Evolutionary conservation across 2,329 filamentous ascomycete genomes (phyloP), one percentile per base, ranked within the genome.

Genomic region (Macrophomina tecta): DNA sequence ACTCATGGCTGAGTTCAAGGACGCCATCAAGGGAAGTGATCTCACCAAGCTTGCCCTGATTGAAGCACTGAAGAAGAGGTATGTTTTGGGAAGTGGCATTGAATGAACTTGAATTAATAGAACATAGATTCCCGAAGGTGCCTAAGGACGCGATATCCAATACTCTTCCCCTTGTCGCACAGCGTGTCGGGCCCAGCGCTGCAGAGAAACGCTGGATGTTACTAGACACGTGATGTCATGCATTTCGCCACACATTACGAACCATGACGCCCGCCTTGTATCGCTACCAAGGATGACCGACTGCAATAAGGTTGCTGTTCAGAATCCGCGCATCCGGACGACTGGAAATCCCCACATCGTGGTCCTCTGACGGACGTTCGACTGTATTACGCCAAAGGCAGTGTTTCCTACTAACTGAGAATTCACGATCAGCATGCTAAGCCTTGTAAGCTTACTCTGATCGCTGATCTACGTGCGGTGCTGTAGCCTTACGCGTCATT

Each of bases 41-140:
- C 81, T 93, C 58, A 91, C 87, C 46, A 95, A 95, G 79, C 78
- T 89, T 1, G 92, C 91, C 7, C 80, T 95, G 71, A 83, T 92
- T 8, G 92, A 94, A 76, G 84, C 90, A 5, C 78, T 96, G 68
- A 92, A 93, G 77, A 89, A 90, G 74, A 84, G 87, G 81, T 87
- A 77, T 68, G 81, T 72, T n/a, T 23, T 8, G 1, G 6, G 40
- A 8, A 9, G 16, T 14, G 9, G 16, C n/a, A 16, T 12, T 12
- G 12, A 7, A 28, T 32, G 45, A 49, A 36, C 36, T 9, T 46
- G 14, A 18, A n/a, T 52, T 56, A 42, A 73, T 51, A 73, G 62
- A 46, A 65, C 45, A 18, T n/a, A 87, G 85, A 71, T 93, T 94
- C 70, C 87, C 89, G 0, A 89, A 89, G 69, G 85, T 89, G 53